A percentile compares a stretch with the other conserved stretches of the same genome.
Conservation (phyloP, 176 grass and related monocot species). For the Phoenix roebelenii region DNA sequence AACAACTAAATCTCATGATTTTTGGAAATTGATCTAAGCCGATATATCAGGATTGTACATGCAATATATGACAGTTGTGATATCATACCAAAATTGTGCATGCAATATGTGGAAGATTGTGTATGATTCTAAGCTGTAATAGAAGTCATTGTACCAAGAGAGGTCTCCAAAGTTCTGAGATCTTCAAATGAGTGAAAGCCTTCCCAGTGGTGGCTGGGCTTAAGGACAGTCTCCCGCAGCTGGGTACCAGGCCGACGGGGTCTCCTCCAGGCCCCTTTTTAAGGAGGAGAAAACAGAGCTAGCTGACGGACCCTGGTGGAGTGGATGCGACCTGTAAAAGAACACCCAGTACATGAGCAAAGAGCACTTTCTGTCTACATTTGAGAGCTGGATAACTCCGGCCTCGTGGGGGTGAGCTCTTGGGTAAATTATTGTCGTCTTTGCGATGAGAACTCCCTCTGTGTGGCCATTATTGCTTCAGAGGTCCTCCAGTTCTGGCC, state of each 20-base stretch:
- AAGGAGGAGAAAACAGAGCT: conserved; percentile 17
- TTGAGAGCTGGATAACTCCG: conserved; percentile 15
- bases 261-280: conserved; percentile 20
- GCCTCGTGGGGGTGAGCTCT: conserved; percentile 6
- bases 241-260: conserved; percentile 16
- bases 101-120: too few species aligned
- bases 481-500: neutral
- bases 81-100: too few species aligned
- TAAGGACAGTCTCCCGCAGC: conserved; percentile 17
- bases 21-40: too few species aligned
- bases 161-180: conserved; percentile 21
- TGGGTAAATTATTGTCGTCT: neutral
- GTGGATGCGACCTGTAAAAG: conserved; percentile 21
- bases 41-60: too few species aligned
- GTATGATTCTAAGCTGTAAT: too few species aligned
- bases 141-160: conserved; percentile 21
- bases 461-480: conserved; percentile 12
- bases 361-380: conserved; percentile 21
- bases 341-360: conserved; percentile 25
- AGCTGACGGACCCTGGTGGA: conserved; percentile 2
- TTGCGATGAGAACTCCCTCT: conserved; percentile 8
- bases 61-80: too few species aligned
- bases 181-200: conserved; percentile 5
- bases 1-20: too few species aligned
- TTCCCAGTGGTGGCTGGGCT: neutral